phyloP scores from a whole-genome alignment of 1,139 yeast species.

The Suhomyces wounanorum region DNA sequence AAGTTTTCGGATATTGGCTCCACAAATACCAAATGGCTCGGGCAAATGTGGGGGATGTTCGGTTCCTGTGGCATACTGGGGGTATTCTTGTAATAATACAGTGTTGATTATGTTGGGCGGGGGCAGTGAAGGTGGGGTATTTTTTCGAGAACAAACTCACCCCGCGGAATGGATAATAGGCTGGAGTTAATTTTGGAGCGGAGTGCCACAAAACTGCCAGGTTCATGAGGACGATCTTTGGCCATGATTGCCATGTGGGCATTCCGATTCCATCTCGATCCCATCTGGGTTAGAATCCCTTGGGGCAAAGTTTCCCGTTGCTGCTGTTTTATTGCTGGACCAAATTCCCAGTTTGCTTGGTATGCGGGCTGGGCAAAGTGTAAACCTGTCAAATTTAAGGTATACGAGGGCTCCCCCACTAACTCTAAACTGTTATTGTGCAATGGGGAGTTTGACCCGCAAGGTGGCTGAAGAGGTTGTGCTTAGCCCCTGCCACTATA shows the following conservation, averaged over 20 bases:
- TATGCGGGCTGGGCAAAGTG: background rate
- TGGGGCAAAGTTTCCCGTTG: too few relatives aligned
- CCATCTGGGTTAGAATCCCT: too few relatives aligned
- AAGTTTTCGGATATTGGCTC: background rate
- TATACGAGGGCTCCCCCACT: background rate
- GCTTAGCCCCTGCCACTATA: background rate
- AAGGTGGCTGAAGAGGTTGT: background rate
- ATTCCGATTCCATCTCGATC: too few relatives aligned
- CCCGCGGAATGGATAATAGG: background rate
- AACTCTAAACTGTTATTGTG: background rate
- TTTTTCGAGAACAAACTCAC: background rate
- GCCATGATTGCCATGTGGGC: background rate
- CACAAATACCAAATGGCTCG: background rate
- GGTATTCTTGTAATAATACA: background rate
- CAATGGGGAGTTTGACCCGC: background rate
- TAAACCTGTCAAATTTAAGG: background rate
- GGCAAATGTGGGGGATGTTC: background rate
- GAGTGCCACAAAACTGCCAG: background rate
- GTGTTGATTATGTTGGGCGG: background rate
- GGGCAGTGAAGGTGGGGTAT: background rate
- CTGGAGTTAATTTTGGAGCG: background rate
- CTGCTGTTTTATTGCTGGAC: too few relatives aligned
- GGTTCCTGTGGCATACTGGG: background rate
- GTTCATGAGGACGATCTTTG: background rate
- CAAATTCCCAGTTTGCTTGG: background rate